phyloP scores from a whole-genome alignment of 441 rosid species.

The Adansonia madagascariensis region DNA sequence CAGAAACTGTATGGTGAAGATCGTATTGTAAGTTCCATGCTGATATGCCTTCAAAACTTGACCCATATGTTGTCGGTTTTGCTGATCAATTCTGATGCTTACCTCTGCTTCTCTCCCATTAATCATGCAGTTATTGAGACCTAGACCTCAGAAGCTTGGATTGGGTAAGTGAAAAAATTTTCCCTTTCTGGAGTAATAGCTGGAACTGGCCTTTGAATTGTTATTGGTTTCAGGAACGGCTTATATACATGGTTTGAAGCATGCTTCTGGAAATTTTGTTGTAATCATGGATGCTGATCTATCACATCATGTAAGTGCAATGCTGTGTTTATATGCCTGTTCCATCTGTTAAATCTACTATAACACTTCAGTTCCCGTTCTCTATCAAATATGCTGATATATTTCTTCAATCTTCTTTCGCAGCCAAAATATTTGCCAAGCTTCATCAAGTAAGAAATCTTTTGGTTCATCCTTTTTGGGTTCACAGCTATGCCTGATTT shows the following conservation, averaged over 20 bases:
- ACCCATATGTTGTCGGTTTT: constrained; percentile 9
- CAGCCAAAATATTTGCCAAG: constrained; percentile 96
- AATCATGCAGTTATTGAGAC: constrained; percentile 71
- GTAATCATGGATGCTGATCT: constrained; percentile 99
- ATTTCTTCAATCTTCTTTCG: constrained; percentile 39
- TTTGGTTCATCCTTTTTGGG: constrained; percentile 18
- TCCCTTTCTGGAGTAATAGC: constrained; percentile 4
- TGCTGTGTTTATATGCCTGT: not conserved
- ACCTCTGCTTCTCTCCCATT: constrained; percentile 14
- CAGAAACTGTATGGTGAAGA: constrained; percentile 88
- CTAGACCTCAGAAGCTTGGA: constrained; percentile 93
- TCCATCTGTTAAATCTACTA: not conserved
- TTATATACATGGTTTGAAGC: constrained; percentile 85
- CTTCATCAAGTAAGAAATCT: constrained; percentile 76
- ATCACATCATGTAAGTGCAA: constrained; percentile 86
- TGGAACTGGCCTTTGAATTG: constrained; percentile 26
- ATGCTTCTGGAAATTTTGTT: constrained; percentile 88
- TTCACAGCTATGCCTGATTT: constrained; percentile 9
- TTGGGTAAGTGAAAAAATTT: constrained; percentile 55
- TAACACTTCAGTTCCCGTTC: constrained; percentile 1
- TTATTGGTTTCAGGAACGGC: constrained; percentile 74
- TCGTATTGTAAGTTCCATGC: constrained; percentile 57
- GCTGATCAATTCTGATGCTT: constrained; percentile 3
- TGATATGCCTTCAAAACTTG: not conserved
- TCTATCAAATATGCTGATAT: constrained; percentile 6